Conservation (phyloP, 78 protist species). For the Diacronema lutheri region DNA sequence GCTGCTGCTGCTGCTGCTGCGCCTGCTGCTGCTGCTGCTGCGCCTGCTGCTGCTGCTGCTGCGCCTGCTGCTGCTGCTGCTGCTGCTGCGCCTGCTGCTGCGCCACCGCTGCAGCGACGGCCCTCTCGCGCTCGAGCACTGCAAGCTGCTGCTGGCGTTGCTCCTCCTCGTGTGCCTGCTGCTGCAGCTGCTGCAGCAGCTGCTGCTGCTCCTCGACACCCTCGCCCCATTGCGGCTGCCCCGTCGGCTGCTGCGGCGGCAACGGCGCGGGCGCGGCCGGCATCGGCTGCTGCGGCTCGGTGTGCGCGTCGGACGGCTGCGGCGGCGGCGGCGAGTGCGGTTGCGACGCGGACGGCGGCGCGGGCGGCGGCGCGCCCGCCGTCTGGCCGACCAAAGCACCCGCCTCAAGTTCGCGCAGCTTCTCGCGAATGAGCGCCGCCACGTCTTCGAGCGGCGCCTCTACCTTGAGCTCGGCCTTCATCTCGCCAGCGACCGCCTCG, state of each 20-base stretch:
- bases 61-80: background rate
- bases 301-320: background rate
- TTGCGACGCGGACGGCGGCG: background rate
- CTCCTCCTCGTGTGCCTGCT: no score
- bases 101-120: background rate
- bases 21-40: background rate
- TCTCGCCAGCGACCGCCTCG: background rate
- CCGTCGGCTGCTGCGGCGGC: background rate
- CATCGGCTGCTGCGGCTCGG: background rate
- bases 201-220: background rate
- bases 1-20: background rate
- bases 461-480: background rate
- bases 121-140: background rate
- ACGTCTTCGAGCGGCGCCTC: background rate
- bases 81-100: background rate
- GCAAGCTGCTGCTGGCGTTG: background rate
- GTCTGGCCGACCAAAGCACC: no score
- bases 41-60: background rate
- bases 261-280: background rate
- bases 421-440: background rate
- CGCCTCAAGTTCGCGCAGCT: no score
- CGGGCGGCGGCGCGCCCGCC: background rate
- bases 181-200: background rate
- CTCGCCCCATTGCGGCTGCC: background rate
- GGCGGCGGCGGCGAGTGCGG: background rate